These are phyloP conservation scores for Nicotiana rustica DNA, from an alignment of 305 asterid species.

Conservation along the genomic window DNA sequence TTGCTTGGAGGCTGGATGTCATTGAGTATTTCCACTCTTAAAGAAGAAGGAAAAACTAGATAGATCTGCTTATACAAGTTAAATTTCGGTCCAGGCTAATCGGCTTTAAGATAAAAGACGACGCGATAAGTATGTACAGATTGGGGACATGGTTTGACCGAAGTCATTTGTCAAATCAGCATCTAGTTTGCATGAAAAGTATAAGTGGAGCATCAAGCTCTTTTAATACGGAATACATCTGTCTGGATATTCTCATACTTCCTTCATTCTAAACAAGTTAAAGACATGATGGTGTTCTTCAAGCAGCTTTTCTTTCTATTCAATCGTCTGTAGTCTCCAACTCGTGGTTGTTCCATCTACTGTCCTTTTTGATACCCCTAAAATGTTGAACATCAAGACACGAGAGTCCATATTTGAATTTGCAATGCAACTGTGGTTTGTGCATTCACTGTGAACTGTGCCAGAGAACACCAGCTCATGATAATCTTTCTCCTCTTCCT, in stretches of 20 bases:
- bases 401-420: neutral
- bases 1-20: neutral
- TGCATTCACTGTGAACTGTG: neutral
- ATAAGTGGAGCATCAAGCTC: neutral
- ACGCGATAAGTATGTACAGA: neutral
- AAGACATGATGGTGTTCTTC: constrained; percentile 7
- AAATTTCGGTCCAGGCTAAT: neutral
- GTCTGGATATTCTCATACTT: neutral
- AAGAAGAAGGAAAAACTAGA: neutral
- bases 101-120: neutral
- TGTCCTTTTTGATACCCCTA: neutral
- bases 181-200: constrained; percentile 13
- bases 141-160: neutral
- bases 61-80: constrained; percentile 14
- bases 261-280: constrained; percentile 11
- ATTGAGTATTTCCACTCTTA: neutral
- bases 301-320: neutral
- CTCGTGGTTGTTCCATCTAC: neutral
- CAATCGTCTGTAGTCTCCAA: neutral
- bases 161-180: constrained; percentile 26
- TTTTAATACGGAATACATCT: neutral
- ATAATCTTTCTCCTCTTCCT: constrained; percentile 28
- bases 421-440: neutral
- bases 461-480: constrained; percentile 10
- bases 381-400: constrained; percentile 13